Evolutionary conservation across 2,329 filamentous ascomycete species (phyloP).

Genomic region (Colletotrichum orchidophilum): DNA sequence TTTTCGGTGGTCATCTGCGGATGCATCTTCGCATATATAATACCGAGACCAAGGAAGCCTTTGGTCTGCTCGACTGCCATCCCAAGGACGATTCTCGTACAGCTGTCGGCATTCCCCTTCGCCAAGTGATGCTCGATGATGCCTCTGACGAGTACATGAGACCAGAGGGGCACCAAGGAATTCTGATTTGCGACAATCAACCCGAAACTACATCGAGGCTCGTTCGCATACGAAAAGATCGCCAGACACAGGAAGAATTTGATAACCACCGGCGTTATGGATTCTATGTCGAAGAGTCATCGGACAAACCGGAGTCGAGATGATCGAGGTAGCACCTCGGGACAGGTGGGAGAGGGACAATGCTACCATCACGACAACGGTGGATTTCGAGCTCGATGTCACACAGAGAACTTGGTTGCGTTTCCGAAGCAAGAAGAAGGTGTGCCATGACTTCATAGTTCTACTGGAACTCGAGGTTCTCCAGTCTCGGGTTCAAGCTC

Average conservation of each 20-base stretch:
- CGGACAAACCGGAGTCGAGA: background rate
- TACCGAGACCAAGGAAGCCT: background rate
- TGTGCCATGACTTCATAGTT: background rate
- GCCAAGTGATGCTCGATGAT: background rate
- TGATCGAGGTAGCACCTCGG: background rate
- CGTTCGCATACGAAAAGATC: no score
- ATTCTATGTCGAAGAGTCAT: background rate
- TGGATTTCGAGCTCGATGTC: background rate
- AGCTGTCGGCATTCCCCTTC: background rate
- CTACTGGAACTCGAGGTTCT: background rate
- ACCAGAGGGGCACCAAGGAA: background rate
- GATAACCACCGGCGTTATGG: background rate
- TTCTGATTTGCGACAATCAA: background rate
- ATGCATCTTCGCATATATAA: background rate
- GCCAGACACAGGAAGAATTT: no score
- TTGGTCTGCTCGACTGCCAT: background rate
- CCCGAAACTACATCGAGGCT: no score
- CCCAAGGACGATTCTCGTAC: background rate
- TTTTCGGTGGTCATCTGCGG: background rate
- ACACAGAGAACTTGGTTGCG: background rate
- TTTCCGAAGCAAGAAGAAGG: background rate
- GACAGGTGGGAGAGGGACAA: background rate
- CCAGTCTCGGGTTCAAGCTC: background rate
- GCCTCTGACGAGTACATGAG: constrained; percentile 1
- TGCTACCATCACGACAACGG: background rate